These are phyloP conservation scores for Globisporangium uncinulatum DNA, from an alignment of 352 stramenopile species.

Conservation along the genomic window DNA sequence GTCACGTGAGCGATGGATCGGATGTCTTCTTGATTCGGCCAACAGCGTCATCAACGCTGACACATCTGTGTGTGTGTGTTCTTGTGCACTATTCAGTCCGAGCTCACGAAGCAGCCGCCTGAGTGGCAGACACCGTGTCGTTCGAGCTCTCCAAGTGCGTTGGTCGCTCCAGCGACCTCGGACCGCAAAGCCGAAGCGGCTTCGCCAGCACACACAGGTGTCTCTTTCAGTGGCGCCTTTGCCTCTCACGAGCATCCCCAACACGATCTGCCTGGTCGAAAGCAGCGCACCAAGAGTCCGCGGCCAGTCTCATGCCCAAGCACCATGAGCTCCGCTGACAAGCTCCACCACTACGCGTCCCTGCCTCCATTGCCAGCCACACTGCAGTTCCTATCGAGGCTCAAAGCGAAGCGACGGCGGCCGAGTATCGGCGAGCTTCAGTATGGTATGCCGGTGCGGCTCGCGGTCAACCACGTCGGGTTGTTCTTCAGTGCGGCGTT, in stretches of 20 bases:
- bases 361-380: conserved; percentile 43
- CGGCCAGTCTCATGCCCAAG: neutral
- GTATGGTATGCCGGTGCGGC: conserved; percentile 43
- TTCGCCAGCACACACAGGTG: neutral
- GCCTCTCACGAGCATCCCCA: neutral
- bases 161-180: neutral
- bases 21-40: neutral
- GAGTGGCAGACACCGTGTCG: too few relatives aligned
- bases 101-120: too few relatives aligned
- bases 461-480: conserved; percentile 52
- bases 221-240: neutral
- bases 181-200: neutral
- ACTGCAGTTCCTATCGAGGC: conserved; percentile 44
- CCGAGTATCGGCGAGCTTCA: conserved; percentile 37
- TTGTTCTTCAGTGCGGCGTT: conserved; percentile 46
- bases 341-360: conserved; percentile 6
- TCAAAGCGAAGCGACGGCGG: conserved; percentile 50
- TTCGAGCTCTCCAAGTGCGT: too few relatives aligned
- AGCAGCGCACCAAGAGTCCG: neutral
- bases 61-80: neutral
- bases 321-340: neutral
- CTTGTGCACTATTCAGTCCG: neutral
- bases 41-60: neutral
- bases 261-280: neutral
- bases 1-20: neutral